Evolutionary conservation across 148 eudicot species (phyloP), one percentile per base, ranked within the genome.

Genomic region (Polygonum maritimum): DNA sequence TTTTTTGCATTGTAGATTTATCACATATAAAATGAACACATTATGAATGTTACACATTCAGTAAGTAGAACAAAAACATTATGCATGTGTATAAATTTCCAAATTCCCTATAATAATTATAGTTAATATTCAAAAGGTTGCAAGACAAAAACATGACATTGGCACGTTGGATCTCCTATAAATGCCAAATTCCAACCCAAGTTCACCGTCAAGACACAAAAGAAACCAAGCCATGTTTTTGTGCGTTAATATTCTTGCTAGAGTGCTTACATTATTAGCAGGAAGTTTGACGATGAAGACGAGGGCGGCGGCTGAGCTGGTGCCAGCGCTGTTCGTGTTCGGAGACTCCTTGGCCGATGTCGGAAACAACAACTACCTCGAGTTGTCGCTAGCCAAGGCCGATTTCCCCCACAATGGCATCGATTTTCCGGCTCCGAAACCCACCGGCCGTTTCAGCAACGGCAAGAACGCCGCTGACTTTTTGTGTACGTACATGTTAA

Each of bases 381-480:
- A 84, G 52, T 45, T 89, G 12, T 87, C 98, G 18, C 26, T 90
- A 55, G 80, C 84, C 9, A 92, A 90, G 79, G 97, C 98, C 18
- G 71, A 94, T 81, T 89, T 92, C 21, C 97, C 97, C 7, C 89
- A 92, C 78, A 92, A 94, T 78, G 98, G 98, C 18, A 39, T 90
- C 33, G 98, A 94, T 78, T 67, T 67, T 15, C 88, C 97, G 1
- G 81, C 86, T n/a, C 76, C 84, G 10, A 87, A 83, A 73, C 71
- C 97, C 15, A 94, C 97, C 57, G 98, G 97, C 4, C 78, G 98
- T 45, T 94, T 94, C 76, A 76, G 87, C 62, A 94, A 94, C 62
- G 98, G 98, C 87, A 90, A 87, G 72, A 94, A 94, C 67, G 85
- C 91, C 40, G 98, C 97, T 16, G 98, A 94, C 84, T 83, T 94